phyloP scores from a whole-genome alignment of 1,139 yeast genomes.

The Geotrichum aggregatum region DNA sequence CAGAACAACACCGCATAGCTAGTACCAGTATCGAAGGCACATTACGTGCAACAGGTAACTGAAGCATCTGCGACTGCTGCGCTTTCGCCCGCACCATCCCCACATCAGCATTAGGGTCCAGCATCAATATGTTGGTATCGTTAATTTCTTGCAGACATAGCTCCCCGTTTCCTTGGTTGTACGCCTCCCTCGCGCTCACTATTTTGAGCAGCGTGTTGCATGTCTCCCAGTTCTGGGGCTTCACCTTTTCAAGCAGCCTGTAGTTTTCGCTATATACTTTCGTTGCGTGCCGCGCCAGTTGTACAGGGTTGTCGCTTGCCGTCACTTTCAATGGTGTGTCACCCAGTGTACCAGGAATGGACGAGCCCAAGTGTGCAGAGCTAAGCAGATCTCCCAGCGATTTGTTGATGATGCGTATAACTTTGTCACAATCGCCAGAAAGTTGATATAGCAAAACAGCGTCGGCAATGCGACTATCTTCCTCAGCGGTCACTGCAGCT shows the following conservation, averaged over 20 bases:
- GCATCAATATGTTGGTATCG: slow-evolving; percentile 63
- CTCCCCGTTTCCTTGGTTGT: slow-evolving; percentile 57
- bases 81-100: slow-evolving; percentile 53
- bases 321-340: slow-evolving; percentile 32
- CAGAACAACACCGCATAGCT: slow-evolving; percentile 74
- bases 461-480: slow-evolving; percentile 85
- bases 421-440: slow-evolving; percentile 84
- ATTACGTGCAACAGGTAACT: slow-evolving; percentile 70
- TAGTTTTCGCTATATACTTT: slow-evolving; percentile 37
- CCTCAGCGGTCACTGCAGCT: slow-evolving; percentile 84
- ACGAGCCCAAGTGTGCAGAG: slow-evolving; percentile 65
- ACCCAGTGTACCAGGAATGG: slow-evolving; percentile 41
- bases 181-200: slow-evolving; percentile 62
- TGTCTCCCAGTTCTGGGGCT: slow-evolving; percentile 46
- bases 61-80: slow-evolving; percentile 55
- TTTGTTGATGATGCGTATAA: slow-evolving; percentile 69
- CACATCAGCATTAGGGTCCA: slow-evolving; percentile 44
- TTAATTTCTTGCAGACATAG: slow-evolving; percentile 54
- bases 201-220: slow-evolving; percentile 62
- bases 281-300: slow-evolving; percentile 42
- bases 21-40: slow-evolving; percentile 76
- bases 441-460: slow-evolving; percentile 82
- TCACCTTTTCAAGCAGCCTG: slow-evolving; percentile 34
- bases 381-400: slow-evolving; percentile 75
- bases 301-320: slow-evolving; percentile 41